Conservation (phyloP, 2,329 filamentous ascomycete genomes). For the Sphaerulina vaccinii region DNA sequence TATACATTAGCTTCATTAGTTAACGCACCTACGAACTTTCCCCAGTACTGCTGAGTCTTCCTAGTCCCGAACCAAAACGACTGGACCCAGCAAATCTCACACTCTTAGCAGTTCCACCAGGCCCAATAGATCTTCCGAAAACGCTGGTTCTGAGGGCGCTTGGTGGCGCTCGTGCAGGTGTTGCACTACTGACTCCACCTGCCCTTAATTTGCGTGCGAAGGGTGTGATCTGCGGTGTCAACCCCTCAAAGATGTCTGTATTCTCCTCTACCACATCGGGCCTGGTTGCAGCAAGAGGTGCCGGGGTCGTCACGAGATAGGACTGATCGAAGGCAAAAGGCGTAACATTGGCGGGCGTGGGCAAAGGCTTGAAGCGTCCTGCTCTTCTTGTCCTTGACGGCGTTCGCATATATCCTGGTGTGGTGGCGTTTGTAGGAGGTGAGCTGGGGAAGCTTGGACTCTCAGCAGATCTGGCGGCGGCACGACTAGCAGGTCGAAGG, state of each 20-base stretch:
- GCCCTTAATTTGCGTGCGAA: conserved; percentile 40
- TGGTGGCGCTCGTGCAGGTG: conserved; percentile 20
- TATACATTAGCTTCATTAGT: background rate
- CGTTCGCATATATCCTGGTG: conserved; percentile 46
- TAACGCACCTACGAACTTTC: conserved; percentile 12
- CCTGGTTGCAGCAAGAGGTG: conserved; percentile 21
- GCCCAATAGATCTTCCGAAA: conserved; percentile 21
- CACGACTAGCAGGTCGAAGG: conserved; percentile 33
- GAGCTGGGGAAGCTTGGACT: conserved; percentile 19
- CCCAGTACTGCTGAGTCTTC: conserved; percentile 16
- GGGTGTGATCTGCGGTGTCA: conserved; percentile 40
- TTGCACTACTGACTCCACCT: conserved; percentile 31
- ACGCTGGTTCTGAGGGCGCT: conserved; percentile 26
- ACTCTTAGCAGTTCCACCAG: conserved; percentile 27
- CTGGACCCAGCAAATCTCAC: conserved; percentile 28
- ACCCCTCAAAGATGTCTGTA: conserved; percentile 20
- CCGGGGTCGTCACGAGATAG: conserved; percentile 32
- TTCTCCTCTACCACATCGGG: conserved; percentile 8
- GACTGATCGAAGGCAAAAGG: conserved; percentile 33
- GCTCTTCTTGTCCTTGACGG: conserved; percentile 38
- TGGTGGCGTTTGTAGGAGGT: conserved; percentile 23
- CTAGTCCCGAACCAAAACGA: conserved; percentile 19
- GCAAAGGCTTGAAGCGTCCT: conserved; percentile 32
- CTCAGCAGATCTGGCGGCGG: conserved; percentile 28
- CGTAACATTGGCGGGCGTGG: conserved; percentile 33